Conservation (phyloP, 2,329 filamentous ascomycete genomes). For the Claviceps maximensis region DNA sequence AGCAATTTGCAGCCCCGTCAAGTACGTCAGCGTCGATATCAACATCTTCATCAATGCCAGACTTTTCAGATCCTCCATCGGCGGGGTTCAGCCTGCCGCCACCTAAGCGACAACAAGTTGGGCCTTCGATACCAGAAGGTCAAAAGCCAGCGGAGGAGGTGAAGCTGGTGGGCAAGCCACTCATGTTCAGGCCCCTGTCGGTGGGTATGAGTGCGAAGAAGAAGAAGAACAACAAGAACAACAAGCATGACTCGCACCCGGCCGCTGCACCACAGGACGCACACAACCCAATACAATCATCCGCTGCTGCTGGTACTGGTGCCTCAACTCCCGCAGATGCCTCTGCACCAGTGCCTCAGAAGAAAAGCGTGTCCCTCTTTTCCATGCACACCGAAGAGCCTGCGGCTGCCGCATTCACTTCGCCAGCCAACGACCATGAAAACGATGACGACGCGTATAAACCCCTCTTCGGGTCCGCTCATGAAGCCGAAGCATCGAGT, state of each 20-base stretch:
- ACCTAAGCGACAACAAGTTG: conserved; percentile 26
- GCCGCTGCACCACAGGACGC: conserved; percentile 3
- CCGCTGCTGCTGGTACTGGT: not conserved
- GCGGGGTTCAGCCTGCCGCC: conserved; percentile 24
- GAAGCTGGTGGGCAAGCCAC: conserved; percentile 61
- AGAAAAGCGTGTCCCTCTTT: conserved; percentile 55
- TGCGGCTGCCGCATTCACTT: conserved; percentile 10
- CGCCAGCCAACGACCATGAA: conserved; percentile 10
- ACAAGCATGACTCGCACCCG: conserved; percentile 6
- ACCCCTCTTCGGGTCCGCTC: conserved; percentile 33
- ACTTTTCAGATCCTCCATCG: conserved; percentile 3
- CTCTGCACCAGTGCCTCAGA: conserved; percentile 20
- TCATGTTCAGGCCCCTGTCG: conserved; percentile 82
- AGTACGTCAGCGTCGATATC: too few species aligned
- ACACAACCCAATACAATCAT: conserved; percentile 6
- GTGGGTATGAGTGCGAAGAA: conserved; percentile 64
- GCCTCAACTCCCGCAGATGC: conserved; percentile 3
- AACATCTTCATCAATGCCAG: too few species aligned
- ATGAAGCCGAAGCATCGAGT: conserved; percentile 4
- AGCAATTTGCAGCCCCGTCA: conserved; percentile 5
- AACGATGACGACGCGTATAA: conserved; percentile 26
- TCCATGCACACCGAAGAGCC: conserved; percentile 39
- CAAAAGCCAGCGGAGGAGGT: conserved; percentile 49
- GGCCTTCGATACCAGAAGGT: conserved; percentile 39
- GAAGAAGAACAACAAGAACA: conserved; percentile 37